Base-by-base conservation (phyloP, 2,329 filamentous ascomycete genomes). In the Fusarium newnesense region DNA sequence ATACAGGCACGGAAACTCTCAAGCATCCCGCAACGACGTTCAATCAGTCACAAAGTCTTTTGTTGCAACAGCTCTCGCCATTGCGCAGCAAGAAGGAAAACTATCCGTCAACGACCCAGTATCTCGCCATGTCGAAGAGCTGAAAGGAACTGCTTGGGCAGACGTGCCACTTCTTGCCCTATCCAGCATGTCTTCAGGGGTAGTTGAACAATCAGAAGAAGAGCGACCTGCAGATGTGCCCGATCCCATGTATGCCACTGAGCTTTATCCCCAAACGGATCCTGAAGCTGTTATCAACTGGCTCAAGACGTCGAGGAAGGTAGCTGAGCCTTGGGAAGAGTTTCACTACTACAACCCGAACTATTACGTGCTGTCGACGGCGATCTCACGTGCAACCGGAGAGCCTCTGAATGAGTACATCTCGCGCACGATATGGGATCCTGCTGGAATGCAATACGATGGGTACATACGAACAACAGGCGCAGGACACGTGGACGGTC, bases 321-420 rank as follows among this genome's bases (percentile, higher is more conserved):
- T 75, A 15, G 68, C 69, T 18, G 58, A 74, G 19, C 72, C 72
- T 4, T 74, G 68, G 72, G 44, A 74, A 9, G 72, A 75, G 58
- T 74, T 74, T n/a, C 72, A 74, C 16, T 74, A 74, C 37, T 74
- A 74, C 46, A 74, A 75, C 32, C 72, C 72, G 0, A 75, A 74
- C 57, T 74, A 69, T 24, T 73, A 74, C 2, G 72, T 74, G 1
- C 7, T 74, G 0, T 72, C 72, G 15, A 66, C 56, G 1, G 72
- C 57, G 16, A 75, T 74, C 7, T 72, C 71, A 2, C 67, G 71
- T 8, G 71, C 71, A 16, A 72, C 67, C 0, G 42, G 60, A 16
- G 50, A 64, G 4, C 71, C 63, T 8, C 30, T 73, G 19, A 60
- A 74, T 3, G 71, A 73, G 9, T 74, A 64, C 8, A 58, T 73